Evolutionary conservation across 2,329 filamentous ascomycete genomes (phyloP).

Genomic region (Arachnomyces sp.): DNA sequence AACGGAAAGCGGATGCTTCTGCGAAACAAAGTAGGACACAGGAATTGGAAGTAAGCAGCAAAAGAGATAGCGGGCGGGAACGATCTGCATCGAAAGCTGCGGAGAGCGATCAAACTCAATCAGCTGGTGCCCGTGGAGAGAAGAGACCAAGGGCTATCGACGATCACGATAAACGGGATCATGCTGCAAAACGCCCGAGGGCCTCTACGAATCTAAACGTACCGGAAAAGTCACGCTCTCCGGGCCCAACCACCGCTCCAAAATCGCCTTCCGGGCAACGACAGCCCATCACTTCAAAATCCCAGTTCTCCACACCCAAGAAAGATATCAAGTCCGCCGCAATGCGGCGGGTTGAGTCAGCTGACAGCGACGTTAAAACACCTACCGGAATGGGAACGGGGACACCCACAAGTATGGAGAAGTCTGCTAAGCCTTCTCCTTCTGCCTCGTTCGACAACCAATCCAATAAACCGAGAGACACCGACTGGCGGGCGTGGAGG

Average conservation of each 20-base stretch:
- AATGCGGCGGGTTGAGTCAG: slow-evolving; percentile 34
- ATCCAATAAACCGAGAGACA: slow-evolving; percentile 18
- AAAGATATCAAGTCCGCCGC: slow-evolving; percentile 32
- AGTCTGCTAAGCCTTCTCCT: slow-evolving; percentile 21
- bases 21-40: slow-evolving; percentile 17
- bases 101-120: background rate
- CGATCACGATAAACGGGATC: slow-evolving; percentile 18
- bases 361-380: slow-evolving; percentile 33
- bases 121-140: slow-evolving; percentile 9
- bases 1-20: slow-evolving; percentile 25
- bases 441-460: slow-evolving; percentile 18
- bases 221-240: slow-evolving; percentile 30
- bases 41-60: slow-evolving; percentile 16
- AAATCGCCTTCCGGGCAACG: slow-evolving; percentile 27
- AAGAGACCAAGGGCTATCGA: slow-evolving; percentile 22
- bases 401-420: slow-evolving; percentile 19
- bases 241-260: slow-evolving; percentile 22
- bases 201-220: slow-evolving; percentile 20
- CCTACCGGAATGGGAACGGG: slow-evolving; percentile 26
- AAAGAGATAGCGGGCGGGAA: slow-evolving; percentile 1
- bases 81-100: background rate
- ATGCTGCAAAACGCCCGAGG: slow-evolving; percentile 29
- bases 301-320: slow-evolving; percentile 33
- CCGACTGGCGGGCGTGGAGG: slow-evolving; percentile 36
- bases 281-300: slow-evolving; percentile 16